A percentile compares a stretch with the other conserved stretches of the same genome.
Evolutionary conservation across 1,284 basidiomycete genomes (phyloP).

Genomic region (Malassezia caprae): DNA sequence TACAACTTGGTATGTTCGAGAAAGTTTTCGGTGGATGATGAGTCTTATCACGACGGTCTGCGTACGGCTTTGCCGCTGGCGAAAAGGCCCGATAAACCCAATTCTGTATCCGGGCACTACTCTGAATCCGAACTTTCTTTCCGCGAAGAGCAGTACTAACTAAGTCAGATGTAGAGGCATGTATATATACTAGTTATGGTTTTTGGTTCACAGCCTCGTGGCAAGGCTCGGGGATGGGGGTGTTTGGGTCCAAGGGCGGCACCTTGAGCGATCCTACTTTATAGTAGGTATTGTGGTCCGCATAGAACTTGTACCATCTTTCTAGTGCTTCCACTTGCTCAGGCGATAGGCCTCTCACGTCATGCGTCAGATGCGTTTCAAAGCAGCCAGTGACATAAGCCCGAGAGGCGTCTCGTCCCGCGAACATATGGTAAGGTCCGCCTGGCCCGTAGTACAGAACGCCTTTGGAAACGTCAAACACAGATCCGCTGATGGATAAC

Average conservation of each 20-base stretch:
- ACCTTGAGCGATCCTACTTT: constrained; percentile 32
- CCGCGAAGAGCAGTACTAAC: neutral
- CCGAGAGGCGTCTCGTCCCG: constrained; percentile 40
- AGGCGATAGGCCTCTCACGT: constrained; percentile 35
- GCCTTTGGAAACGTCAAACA: constrained; percentile 75
- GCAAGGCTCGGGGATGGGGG: constrained; percentile 32
- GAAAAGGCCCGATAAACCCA: constrained; percentile 44
- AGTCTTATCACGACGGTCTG: constrained; percentile 42
- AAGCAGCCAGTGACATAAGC: constrained; percentile 47
- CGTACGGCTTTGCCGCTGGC: constrained; percentile 30
- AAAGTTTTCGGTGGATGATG: constrained; percentile 18
- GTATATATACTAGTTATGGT: constrained; percentile 6
- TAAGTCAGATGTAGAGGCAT: neutral
- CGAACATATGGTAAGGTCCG: constrained; percentile 40
- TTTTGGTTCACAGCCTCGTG: constrained; percentile 18
- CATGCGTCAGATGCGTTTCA: constrained; percentile 40
- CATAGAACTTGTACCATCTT: constrained; percentile 38
- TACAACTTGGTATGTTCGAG: neutral
- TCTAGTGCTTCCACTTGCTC: constrained; percentile 27
- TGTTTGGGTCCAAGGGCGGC: constrained; percentile 25
- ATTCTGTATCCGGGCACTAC: constrained; percentile 26
- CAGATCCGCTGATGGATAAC: constrained; percentile 65
- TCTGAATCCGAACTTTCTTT: constrained; percentile 3
- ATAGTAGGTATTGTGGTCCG: constrained; percentile 29
- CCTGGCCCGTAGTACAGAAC: constrained; percentile 65